Conservation (phyloP, 176 grass and related monocot genomes). For the Sorghum bicolor region DNA sequence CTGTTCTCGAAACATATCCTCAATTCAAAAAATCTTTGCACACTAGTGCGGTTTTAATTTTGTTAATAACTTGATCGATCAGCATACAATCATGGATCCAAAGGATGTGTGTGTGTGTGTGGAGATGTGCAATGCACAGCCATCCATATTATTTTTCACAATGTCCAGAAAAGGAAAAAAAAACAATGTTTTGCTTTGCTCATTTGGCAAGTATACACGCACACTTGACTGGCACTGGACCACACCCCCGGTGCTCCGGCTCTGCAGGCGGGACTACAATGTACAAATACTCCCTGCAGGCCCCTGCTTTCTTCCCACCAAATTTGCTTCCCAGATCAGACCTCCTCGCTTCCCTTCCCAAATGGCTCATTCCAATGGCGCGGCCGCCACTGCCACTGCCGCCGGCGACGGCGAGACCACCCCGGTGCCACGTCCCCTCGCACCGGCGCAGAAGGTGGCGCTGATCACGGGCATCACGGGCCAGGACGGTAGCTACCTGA, state of each 20-base stretch:
- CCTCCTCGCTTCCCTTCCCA: neutral
- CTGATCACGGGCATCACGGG: conserved; percentile 91
- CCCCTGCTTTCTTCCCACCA: neutral
- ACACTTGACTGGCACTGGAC: neutral
- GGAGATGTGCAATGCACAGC: no score
- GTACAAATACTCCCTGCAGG: conserved; percentile 35
- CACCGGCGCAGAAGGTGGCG: conserved; percentile 70
- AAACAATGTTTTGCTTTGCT: neutral
- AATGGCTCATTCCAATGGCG: conserved; percentile 43
- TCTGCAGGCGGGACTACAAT: conserved; percentile 19
- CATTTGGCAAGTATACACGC: neutral
- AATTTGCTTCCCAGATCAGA: conserved; percentile 33
- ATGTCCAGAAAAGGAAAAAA: neutral
- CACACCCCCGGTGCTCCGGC: neutral
- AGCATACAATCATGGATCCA: no score
- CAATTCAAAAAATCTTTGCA: no score
- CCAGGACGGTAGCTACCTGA: conserved; percentile 95
- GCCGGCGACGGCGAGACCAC: neutral
- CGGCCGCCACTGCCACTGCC: neutral
- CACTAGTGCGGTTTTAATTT: no score
- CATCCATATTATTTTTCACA: neutral
- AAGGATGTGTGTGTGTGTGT: no score
- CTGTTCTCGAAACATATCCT: no score
- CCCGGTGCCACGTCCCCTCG: conserved; percentile 17
- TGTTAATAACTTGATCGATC: neutral